These are phyloP conservation scores for Epichloe festucae DNA, from an alignment of 2,329 filamentous ascomycete genomes.

Conservation along the genomic window DNA sequence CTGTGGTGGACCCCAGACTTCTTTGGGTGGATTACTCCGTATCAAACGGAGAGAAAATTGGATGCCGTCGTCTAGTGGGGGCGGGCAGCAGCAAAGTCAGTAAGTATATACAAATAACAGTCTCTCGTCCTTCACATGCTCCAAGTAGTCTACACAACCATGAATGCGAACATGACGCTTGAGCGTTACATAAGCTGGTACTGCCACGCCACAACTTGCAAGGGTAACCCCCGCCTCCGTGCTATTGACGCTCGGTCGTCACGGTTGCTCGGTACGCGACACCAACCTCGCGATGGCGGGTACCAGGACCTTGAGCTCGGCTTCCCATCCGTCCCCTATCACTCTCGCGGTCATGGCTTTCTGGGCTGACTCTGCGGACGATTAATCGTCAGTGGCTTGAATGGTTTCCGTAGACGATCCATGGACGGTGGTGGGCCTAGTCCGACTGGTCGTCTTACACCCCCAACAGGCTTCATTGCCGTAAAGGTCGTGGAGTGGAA, in stretches of 20 bases:
- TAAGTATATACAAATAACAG: too few species aligned
- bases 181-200: slow-evolving; percentile 10
- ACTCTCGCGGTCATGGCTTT: not conserved
- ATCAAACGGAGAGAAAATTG: too few species aligned
- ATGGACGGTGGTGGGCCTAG: slow-evolving; percentile 35
- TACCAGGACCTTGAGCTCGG: too few species aligned
- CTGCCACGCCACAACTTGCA: not conserved
- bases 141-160: not conserved
- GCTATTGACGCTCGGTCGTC: too few species aligned
- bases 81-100: not conserved
- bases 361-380: slow-evolving; percentile 19
- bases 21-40: too few species aligned
- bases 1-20: not conserved
- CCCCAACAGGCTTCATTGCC: slow-evolving; percentile 21
- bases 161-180: slow-evolving; percentile 12
- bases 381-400: slow-evolving; percentile 43
- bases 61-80: too few species aligned
- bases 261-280: not conserved
- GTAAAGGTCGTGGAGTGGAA: slow-evolving; percentile 41
- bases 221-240: too few species aligned
- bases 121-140: not conserved
- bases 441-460: slow-evolving; percentile 31
- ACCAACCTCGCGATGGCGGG: too few species aligned
- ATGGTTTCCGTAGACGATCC: slow-evolving; percentile 39
- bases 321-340: too few species aligned